Conservation (phyloP, 1,139 yeast species). For the Blastobotrys buckinghamii region DNA sequence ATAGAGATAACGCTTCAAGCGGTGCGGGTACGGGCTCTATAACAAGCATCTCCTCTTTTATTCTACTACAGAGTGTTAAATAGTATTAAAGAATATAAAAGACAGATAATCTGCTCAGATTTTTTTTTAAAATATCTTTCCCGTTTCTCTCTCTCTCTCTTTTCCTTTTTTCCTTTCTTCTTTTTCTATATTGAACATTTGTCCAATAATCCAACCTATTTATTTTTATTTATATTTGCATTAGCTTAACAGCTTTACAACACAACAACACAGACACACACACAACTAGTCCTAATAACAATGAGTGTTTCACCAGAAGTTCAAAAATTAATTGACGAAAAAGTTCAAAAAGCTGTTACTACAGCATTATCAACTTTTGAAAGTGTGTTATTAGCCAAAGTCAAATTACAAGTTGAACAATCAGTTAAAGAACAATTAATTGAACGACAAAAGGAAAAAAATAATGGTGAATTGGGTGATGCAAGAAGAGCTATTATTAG, state of each 20-base stretch:
- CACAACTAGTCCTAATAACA: not conserved
- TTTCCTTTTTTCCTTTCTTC: not conserved
- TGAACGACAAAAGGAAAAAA: not conserved
- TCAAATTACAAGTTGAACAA: constrained; percentile 1
- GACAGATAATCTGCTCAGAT: too few species aligned
- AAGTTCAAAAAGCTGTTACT: not conserved
- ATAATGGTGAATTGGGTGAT: constrained; percentile 1
- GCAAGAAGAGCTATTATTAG: constrained; percentile 6
- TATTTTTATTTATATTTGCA: not conserved
- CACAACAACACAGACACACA: not conserved
- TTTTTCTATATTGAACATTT: not conserved
- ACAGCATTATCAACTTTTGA: not conserved
- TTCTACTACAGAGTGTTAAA: too few species aligned
- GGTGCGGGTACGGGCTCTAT: too few species aligned
- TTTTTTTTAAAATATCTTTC: too few species aligned
- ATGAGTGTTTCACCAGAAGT: constrained; percentile 1
- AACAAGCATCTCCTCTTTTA: too few species aligned
- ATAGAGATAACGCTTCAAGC: too few species aligned
- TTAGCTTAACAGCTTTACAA: not conserved
- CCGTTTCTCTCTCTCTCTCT: not conserved
- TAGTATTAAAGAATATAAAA: too few species aligned
- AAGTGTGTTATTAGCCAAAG: not conserved
- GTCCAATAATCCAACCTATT: too few species aligned
- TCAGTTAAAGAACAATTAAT: constrained; percentile 3
- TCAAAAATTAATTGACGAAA: not conserved